A percentile compares a stretch with the other conserved stretches of the same genome.
Conservation (phyloP, 2,329 filamentous ascomycete genomes). For the Fusarium sp. region DNA sequence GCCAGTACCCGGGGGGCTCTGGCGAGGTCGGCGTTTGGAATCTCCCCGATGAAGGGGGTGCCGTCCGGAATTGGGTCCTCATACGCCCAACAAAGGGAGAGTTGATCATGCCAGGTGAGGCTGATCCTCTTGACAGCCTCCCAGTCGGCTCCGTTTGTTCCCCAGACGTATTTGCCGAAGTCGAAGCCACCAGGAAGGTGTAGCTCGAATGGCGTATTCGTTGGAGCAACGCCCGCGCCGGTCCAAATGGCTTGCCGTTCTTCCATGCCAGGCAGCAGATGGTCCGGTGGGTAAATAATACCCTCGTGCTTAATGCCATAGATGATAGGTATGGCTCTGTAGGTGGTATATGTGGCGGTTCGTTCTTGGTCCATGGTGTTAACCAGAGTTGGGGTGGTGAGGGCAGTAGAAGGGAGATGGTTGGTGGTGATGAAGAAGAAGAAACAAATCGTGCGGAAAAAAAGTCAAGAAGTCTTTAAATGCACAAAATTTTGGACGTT, state of each 20-base stretch:
- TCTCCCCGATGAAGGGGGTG: background rate
- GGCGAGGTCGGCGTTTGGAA: accelerated
- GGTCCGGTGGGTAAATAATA: background rate
- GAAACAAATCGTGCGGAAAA: background rate
- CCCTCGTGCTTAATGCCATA: background rate
- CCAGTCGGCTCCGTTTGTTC: background rate
- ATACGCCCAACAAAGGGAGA: background rate
- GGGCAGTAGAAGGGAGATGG: background rate
- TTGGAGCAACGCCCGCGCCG: background rate
- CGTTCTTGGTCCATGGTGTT: no score
- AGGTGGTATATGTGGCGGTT: no score
- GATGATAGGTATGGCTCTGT: background rate
- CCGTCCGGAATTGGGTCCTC: background rate
- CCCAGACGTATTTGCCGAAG: background rate
- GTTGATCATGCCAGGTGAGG: no score
- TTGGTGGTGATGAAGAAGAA: background rate
- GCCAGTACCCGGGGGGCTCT: background rate
- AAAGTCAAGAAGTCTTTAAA: background rate
- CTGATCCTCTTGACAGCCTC: background rate
- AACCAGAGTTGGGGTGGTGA: no score
- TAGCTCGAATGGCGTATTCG: accelerated
- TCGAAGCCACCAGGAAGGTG: background rate
- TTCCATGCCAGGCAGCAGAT: background rate
- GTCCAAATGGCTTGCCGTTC: background rate
- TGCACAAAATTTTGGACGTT: background rate